Conservation (phyloP, 768 basidiomycete species). For the Kwoniella sp. region DNA sequence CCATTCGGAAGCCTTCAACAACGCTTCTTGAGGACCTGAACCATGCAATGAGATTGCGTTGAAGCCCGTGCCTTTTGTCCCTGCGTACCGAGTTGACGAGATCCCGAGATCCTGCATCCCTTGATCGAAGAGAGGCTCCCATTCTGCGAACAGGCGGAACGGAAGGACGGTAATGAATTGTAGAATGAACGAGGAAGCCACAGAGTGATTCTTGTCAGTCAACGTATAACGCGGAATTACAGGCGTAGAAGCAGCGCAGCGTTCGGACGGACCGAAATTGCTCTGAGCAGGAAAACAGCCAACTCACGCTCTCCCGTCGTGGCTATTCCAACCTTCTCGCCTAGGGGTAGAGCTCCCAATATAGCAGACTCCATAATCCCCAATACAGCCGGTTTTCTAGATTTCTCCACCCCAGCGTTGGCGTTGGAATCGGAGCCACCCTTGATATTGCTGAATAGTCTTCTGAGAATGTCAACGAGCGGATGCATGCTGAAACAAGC, state of each 20-base stretch:
- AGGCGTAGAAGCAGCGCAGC: no score
- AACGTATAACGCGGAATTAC: no score
- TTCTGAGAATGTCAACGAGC: slow-evolving; percentile 11
- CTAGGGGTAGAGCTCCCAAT: slow-evolving; percentile 7
- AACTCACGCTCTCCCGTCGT: slow-evolving; percentile 29
- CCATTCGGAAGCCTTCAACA: slow-evolving; percentile 13
- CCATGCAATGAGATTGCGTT: slow-evolving; percentile 27
- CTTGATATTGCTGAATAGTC: not conserved
- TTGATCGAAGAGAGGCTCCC: slow-evolving; percentile 24
- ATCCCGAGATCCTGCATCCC: slow-evolving; percentile 15
- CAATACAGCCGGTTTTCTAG: slow-evolving; percentile 4
- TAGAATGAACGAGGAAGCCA: not conserved
- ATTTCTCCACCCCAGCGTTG: not conserved
- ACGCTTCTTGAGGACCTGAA: slow-evolving; percentile 6
- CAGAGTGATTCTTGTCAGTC: no score
- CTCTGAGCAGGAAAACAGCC: no score
- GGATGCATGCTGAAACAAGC: slow-evolving; percentile 28
- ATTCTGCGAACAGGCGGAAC: slow-evolving; percentile 11
- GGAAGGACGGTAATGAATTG: no score
- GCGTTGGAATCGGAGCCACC: no score
- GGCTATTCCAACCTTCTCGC: slow-evolving; percentile 24
- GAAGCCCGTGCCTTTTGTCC: slow-evolving; percentile 32
- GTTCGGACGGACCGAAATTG: no score
- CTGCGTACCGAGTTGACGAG: slow-evolving; percentile 12
- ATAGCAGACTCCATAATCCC: slow-evolving; percentile 26